Conservation (phyloP, 495 filamentous ascomycete species). For the Talaromyces proteolyticus region DNA sequence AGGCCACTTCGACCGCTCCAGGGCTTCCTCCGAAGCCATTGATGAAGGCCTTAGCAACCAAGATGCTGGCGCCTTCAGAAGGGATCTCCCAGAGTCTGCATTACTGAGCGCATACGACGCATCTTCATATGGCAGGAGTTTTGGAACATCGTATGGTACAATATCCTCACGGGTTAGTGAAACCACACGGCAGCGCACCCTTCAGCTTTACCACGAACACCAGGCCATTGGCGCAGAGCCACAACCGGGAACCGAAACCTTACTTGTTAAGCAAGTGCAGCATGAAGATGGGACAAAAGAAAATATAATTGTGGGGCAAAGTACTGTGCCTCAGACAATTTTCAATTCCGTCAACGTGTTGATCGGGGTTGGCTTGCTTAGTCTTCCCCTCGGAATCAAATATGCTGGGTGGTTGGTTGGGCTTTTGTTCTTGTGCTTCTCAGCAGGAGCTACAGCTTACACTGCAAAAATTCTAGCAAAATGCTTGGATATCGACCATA, state of each 20-base stretch:
- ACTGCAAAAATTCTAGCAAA: constrained; percentile 83
- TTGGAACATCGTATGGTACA: constrained; percentile 74
- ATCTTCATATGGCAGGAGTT: constrained; percentile 62
- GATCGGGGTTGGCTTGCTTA: constrained; percentile 85
- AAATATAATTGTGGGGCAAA: constrained; percentile 80
- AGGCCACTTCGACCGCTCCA: background rate
- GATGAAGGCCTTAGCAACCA: background rate
- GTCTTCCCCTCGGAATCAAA: constrained; percentile 82
- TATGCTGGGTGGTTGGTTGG: constrained; percentile 91
- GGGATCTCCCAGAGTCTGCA: constrained; percentile 41
- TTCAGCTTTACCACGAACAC: constrained; percentile 66
- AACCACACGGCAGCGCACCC: constrained; percentile 64
- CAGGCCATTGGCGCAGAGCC: constrained; percentile 41
- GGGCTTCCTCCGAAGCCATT: background rate
- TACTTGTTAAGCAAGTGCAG: constrained; percentile 81
- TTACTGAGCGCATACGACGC: constrained; percentile 55
- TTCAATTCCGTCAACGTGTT: constrained; percentile 97
- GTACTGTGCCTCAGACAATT: constrained; percentile 88
- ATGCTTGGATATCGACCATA: constrained; percentile 82
- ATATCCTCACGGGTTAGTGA: constrained; percentile 62
- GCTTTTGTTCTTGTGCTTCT: constrained; percentile 64
- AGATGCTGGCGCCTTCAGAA: constrained; percentile 23
- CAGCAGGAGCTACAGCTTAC: constrained; percentile 72
- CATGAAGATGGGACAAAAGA: constrained; percentile 80
- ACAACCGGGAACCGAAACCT: constrained; percentile 68